These are phyloP conservation scores for Fusarium sambucinum DNA, from an alignment of 2,329 filamentous ascomycete species.

Conservation along the genomic window DNA sequence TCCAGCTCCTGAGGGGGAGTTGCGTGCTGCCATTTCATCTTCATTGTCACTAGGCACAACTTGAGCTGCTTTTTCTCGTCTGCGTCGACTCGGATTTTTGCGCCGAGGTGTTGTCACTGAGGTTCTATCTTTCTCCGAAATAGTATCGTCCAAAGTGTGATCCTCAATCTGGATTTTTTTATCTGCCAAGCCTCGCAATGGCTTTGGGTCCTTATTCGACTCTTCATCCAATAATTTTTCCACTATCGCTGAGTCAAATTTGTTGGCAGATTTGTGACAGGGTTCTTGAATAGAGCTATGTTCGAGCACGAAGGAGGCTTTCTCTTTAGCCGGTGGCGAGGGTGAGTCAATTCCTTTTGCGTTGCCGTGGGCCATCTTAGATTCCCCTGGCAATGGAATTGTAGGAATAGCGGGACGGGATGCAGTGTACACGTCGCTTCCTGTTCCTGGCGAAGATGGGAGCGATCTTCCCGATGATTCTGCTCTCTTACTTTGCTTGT, in stretches of 20 bases:
- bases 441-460: not conserved
- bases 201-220: not conserved
- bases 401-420: not conserved
- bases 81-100: constrained; percentile 23
- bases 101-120: constrained; percentile 11
- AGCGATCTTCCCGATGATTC: not conserved
- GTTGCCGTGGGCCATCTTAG: not conserved
- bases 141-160: not conserved
- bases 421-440: not conserved
- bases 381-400: not conserved
- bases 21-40: not conserved
- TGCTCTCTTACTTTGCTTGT: constrained; percentile 23
- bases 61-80: constrained; percentile 13
- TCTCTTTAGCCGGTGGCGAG: not conserved
- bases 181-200: not conserved
- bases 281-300: not conserved
- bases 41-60: constrained; percentile 27
- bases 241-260: not conserved
- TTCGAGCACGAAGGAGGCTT: not conserved
- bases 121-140: constrained; percentile 7
- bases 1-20: not conserved
- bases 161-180: not conserved
- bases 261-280: not conserved
- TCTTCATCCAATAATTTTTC: not conserved
- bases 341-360: not conserved